Base-by-base conservation (phyloP, 805 yeast genomes). In the Debaryomyces tyrocola region DNA sequence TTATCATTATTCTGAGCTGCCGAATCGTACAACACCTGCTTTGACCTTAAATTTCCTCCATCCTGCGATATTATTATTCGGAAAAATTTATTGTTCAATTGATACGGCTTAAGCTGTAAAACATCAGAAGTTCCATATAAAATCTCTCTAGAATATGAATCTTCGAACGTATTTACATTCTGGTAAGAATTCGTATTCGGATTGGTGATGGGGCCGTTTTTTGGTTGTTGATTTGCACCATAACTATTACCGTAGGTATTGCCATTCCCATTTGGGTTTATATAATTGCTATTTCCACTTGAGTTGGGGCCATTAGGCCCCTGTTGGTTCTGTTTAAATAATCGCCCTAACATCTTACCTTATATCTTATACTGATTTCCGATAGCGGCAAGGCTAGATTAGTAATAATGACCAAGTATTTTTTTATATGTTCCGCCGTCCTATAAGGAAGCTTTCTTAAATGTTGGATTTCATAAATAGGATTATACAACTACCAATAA, bases 41-140 rank as follows among this genome's bases (percentile, higher is more conserved):
- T 79, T 1, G 71, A 57, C 14, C 82, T 56, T 9, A 79, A 47
- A 43, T 56, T 66, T 2, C 77, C 75, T 2, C 82, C 82, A 53
- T 79, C 84, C 55, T 79, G 83, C 6, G 78, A 63, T 28, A 79
- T 64, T 3, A 79, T 58, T 34, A 79, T 53, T 31, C 83, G 58
- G 54, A 75, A 77, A 10, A 53, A 54, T 46, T 63, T 62, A 24
- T 52, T 51, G 45, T 63, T 65, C 41, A 66, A 55, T 17, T 57
- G 60, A 45, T 38, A 57, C 1, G 69, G 66, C 44, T 53, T 50
- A 31, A 67, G 50, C 15, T 58, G 66, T 43, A 58, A 54, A 33
- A 59, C 49, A 38, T 64, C 62, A 20, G 62, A 51, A 0, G 74
- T 63, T 2, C 80, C 82, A 51, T 77, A 78, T n/a, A 77, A 60